Base-by-base conservation (phyloP, 371 early-diverging fungal species). In the Aphelidium insulamus region DNA sequence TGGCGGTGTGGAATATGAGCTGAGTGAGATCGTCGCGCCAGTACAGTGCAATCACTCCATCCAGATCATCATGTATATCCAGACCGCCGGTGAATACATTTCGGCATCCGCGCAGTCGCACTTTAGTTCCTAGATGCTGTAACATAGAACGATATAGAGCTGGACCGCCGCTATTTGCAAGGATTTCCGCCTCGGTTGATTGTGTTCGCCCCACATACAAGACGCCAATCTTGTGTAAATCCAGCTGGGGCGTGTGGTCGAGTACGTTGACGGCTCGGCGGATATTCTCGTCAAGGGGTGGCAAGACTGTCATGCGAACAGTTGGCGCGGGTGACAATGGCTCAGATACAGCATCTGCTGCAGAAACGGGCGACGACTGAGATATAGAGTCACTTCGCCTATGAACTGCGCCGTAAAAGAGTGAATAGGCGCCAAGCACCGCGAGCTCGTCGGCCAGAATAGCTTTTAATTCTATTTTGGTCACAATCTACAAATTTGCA, bases 171-270 rank as follows among this genome's bases (percentile, higher is more conserved):
- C 59, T 66, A 50, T 90, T 94, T 20, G 66, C 49, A 22, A 94
- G 46, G 18, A 94, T 94, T 34, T 79, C 80, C 4, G 50, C 46
- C 50, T 91, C 90, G 9, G 62, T 66, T 0, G 49, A 62, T 49
- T 94, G 91, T 0, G 69, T 71, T 5, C 68, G 73, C 3, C 76
- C 86, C 3, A 86, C 81, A 44, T 88, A 94, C 0, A 84, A 53
- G 1, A 94, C 77, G 6, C 90, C 90, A 35, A 90, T 73, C 55
- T 94, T 94, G 57, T 90, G 86, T 36, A 85, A 69, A 46, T 94
- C 90, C 4, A 86, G 72, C 0, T 81, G 76, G 2, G 87, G 80
- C 3, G 72, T 88, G 30, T 67, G 69, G 50, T 90, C 91, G 41
- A 94, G 54, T 4, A 77, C 72, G 9, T 63, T 65, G 16, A 94